These are phyloP conservation scores for Forsythia suspensa DNA, from an alignment of 257 asterid species.

Conservation along the genomic window DNA sequence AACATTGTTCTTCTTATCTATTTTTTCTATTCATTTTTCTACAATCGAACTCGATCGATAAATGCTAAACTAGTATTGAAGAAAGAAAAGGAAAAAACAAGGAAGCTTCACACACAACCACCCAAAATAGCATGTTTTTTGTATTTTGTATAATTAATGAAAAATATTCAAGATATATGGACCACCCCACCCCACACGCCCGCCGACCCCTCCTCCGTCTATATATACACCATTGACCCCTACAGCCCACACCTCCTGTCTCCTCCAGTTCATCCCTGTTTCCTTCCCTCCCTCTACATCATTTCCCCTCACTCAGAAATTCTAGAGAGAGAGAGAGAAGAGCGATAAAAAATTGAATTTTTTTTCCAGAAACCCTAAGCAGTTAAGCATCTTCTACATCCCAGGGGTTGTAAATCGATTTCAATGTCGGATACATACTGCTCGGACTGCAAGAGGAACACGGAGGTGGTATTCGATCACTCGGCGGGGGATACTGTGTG, in stretches of 20 bases:
- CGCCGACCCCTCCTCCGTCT: not conserved
- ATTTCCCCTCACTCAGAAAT: not conserved
- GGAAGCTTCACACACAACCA: not conserved
- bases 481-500: conserved; percentile 97
- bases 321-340: not conserved
- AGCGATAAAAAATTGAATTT: not conserved
- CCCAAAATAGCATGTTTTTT: not conserved
- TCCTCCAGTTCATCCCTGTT: not conserved
- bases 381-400: not conserved
- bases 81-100: not conserved
- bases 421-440: conserved; percentile 71
- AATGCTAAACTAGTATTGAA: not conserved
- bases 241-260: not conserved
- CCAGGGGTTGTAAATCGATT: not conserved
- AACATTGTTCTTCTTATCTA: too few relatives aligned
- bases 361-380: not conserved
- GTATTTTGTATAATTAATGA: not conserved
- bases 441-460: conserved; percentile 83
- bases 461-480: conserved; percentile 89
- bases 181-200: not conserved
- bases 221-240: conserved; percentile 16
- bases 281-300: not conserved
- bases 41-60: too few relatives aligned
- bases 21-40: too few relatives aligned
- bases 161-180: not conserved